Evolutionary conservation across 306 rosid species (phyloP).

Genomic region (Vigna reflexopilosa): DNA sequence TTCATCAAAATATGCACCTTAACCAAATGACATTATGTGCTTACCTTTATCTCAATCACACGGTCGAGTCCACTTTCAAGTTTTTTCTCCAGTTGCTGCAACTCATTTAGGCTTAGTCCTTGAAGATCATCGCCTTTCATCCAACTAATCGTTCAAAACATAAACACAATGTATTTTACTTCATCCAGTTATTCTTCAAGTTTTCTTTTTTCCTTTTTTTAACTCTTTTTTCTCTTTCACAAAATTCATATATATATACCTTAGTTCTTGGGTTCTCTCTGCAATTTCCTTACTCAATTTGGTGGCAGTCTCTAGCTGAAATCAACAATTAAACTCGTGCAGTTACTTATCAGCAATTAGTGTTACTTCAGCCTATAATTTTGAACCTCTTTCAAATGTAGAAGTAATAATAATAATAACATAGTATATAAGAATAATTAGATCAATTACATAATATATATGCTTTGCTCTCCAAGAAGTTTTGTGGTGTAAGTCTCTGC

Average conservation of each 20-base stretch:
- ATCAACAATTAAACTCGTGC: conserved; percentile 1
- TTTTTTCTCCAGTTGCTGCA: conserved; percentile 46
- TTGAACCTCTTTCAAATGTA: not conserved
- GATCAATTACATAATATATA: not conserved
- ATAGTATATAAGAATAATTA: not conserved
- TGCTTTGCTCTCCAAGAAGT: not conserved
- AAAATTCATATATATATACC: conserved; percentile 16
- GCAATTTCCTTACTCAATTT: conserved; percentile 44
- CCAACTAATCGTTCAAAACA: conserved; percentile 31
- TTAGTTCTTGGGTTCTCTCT: conserved; percentile 41
- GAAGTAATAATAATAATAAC: not conserved
- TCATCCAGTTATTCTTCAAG: not conserved
- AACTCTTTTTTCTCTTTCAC: not conserved
- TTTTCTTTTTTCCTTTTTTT: not conserved
- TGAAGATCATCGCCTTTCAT: conserved; percentile 49
- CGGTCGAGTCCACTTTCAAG: conserved; percentile 43
- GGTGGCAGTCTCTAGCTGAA: conserved; percentile 40
- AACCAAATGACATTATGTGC: not conserved
- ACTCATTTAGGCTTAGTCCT: conserved; percentile 39
- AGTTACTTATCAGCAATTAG: not conserved
- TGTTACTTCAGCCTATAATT: not conserved
- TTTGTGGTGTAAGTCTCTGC: not conserved
- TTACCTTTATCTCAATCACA: conserved; percentile 42
- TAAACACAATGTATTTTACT: not conserved
- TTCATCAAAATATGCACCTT: not conserved